phyloP scores from a whole-genome alignment of 2,329 filamentous ascomycete species.

The Ascochyta viciae-villosae region DNA sequence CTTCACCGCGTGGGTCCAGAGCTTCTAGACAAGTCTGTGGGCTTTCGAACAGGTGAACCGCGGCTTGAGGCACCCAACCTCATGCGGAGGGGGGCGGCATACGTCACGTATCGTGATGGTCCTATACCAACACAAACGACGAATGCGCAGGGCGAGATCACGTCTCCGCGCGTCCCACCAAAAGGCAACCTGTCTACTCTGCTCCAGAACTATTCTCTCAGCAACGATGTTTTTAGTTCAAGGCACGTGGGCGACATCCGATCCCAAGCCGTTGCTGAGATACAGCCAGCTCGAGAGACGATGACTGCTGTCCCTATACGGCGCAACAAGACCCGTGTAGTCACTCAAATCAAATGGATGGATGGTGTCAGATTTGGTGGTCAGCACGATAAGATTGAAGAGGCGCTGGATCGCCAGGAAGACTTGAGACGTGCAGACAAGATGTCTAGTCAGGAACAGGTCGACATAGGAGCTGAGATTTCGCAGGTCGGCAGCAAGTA shows the following conservation, averaged over 20 bases:
- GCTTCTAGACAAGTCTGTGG: slow-evolving; percentile 69
- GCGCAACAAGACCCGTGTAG: slow-evolving; percentile 57
- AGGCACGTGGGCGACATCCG: slow-evolving; percentile 11
- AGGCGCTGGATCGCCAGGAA: slow-evolving; percentile 25
- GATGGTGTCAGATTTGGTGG: slow-evolving; percentile 68
- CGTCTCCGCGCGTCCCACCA: slow-evolving; percentile 26
- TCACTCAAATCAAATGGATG: slow-evolving; percentile 70
- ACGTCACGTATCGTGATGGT: slow-evolving; percentile 80
- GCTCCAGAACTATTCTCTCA: slow-evolving; percentile 31
- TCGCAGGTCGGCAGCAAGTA: slow-evolving; percentile 67
- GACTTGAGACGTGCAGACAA: slow-evolving; percentile 23
- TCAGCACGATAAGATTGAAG: slow-evolving; percentile 35
- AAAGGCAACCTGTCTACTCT: slow-evolving; percentile 38
- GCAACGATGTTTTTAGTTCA: slow-evolving; percentile 19
- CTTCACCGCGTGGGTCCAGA: slow-evolving; percentile 75
- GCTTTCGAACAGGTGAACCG: slow-evolving; percentile 73
- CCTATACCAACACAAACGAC: slow-evolving; percentile 28
- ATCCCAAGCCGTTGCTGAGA: slow-evolving; percentile 10
- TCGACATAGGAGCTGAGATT: slow-evolving; percentile 64
- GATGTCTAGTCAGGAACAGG: slow-evolving; percentile 53
- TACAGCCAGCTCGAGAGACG: slow-evolving; percentile 42
- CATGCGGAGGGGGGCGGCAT: slow-evolving; percentile 82
- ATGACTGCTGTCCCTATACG: slow-evolving; percentile 60
- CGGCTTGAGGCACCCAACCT: slow-evolving; percentile 71
- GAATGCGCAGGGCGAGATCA: slow-evolving; percentile 26